phyloP scores from a whole-genome alignment of 1,139 yeast species.

The Candida sp. region DNA sequence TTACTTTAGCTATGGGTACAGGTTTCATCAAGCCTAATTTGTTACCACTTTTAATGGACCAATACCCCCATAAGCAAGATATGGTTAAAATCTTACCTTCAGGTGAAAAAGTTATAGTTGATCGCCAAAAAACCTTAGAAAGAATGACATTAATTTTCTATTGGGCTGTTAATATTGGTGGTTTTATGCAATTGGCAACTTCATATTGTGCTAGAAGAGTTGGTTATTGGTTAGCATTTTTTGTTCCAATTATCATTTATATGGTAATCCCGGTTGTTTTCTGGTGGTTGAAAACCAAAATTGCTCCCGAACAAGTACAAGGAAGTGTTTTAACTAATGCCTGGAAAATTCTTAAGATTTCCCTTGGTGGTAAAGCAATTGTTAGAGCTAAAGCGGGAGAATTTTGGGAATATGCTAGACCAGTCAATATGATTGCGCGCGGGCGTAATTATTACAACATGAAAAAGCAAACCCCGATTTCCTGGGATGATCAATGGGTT shows the following conservation, averaged over 20 bases:
- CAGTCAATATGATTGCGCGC: conserved; percentile 43
- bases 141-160: conserved; percentile 76
- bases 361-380: conserved; percentile 39
- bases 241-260: conserved; percentile 53
- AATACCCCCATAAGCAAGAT: conserved; percentile 51
- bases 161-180: conserved; percentile 78
- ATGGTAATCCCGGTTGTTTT: conserved; percentile 46
- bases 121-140: conserved; percentile 68
- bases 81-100: conserved; percentile 54
- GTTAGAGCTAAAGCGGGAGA: conserved; percentile 29
- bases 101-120: conserved; percentile 70
- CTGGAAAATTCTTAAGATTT: conserved; percentile 33
- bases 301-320: conserved; percentile 38
- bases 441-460: conserved; percentile 29
- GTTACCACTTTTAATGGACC: conserved; percentile 51
- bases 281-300: conserved; percentile 29
- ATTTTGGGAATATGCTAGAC: conserved; percentile 57
- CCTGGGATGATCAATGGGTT: conserved; percentile 57
- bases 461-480: conserved; percentile 29
- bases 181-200: conserved; percentile 75
- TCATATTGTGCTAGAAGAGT: conserved; percentile 65
- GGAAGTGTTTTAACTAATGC: conserved; percentile 49
- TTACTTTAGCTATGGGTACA: conserved; percentile 39
- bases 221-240: conserved; percentile 78
- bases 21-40: conserved; percentile 52